Evolutionary conservation across 1,139 yeast genomes (phyloP).

Genomic region (Lodderomyces beijingensis): DNA sequence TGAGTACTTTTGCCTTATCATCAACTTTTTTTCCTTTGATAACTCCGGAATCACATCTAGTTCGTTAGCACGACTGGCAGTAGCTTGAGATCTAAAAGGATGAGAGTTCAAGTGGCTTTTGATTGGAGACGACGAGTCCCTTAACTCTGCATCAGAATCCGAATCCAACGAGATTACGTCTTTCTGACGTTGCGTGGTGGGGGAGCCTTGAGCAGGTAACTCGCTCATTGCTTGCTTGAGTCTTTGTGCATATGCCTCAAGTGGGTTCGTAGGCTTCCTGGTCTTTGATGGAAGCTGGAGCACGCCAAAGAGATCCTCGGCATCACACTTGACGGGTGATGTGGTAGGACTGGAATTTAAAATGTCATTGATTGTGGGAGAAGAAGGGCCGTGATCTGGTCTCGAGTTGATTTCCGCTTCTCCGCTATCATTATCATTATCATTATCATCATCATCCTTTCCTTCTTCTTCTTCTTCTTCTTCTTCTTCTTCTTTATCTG

Average conservation of each 20-base stretch:
- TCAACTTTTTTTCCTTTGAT: slow-evolving; percentile 33
- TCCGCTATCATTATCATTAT: neutral
- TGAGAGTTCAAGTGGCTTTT: slow-evolving; percentile 5
- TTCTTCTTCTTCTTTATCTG: slow-evolving; percentile 23
- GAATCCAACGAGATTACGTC: slow-evolving; percentile 23
- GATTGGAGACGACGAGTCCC: slow-evolving; percentile 11
- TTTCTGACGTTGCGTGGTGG: too few relatives aligned
- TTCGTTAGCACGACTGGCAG: slow-evolving; percentile 12
- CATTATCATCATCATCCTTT: neutral
- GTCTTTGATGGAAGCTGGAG: slow-evolving; percentile 11
- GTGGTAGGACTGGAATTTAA: slow-evolving; percentile 18
- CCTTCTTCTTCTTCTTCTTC: slow-evolving; percentile 7
- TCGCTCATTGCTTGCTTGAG: slow-evolving; percentile 19
- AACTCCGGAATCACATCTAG: slow-evolving; percentile 26
- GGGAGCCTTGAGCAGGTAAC: too few relatives aligned
- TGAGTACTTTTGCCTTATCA: slow-evolving; percentile 34
- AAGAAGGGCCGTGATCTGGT: slow-evolving; percentile 6
- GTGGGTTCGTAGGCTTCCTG: slow-evolving; percentile 22
- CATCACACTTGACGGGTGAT: slow-evolving; percentile 28
- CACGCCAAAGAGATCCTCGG: slow-evolving; percentile 13
- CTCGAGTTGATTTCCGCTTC: slow-evolving; percentile 4
- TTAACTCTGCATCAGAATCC: slow-evolving; percentile 13
- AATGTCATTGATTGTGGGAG: slow-evolving; percentile 10
- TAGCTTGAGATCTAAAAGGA: slow-evolving; percentile 10
- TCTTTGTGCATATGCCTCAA: slow-evolving; percentile 34